Percentiles rank a stretch among this genome's conserved stretches.
phyloP scores from a whole-genome alignment of 2,329 filamentous ascomycete species.

The Zymoseptoria pseudotritici region DNA sequence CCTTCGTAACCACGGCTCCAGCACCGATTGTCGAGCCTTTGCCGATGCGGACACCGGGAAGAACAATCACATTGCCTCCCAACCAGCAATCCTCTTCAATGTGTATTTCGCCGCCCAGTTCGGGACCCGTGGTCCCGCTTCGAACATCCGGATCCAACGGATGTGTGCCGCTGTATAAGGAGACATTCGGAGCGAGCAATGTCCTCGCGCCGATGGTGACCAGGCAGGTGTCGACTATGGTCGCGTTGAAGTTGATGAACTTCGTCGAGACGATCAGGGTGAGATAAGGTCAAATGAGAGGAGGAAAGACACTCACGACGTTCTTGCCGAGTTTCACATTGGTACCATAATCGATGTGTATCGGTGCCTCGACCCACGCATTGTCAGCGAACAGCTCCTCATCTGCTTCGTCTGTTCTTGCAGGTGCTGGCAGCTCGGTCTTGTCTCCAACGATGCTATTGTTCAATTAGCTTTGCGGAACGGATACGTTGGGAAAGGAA shows the following conservation, averaged over 20 bases:
- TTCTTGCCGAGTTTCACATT: conserved; percentile 64
- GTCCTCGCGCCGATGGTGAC: conserved; percentile 72
- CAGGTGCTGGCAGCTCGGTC: conserved; percentile 54
- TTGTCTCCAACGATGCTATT: conserved; percentile 56
- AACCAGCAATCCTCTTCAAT: conserved; percentile 80
- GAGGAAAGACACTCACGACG: conserved; percentile 33
- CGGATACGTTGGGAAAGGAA: not conserved
- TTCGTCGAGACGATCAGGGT: not conserved
- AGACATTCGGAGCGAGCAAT: conserved; percentile 70
- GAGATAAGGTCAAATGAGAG: not conserved
- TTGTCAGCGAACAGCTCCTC: conserved; percentile 56
- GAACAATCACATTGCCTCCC: conserved; percentile 61
- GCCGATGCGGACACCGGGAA: conserved; percentile 73
- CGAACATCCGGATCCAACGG: conserved; percentile 67
- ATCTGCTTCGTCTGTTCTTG: conserved; percentile 54
- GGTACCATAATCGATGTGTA: conserved; percentile 69
- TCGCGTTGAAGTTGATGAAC: conserved; percentile 69
- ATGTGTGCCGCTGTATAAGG: conserved; percentile 67
- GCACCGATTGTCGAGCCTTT: conserved; percentile 68
- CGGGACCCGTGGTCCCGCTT: conserved; percentile 68
- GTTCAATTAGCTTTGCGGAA: not conserved
- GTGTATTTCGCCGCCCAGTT: conserved; percentile 63
- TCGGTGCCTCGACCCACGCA: conserved; percentile 62
- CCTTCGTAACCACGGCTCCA: conserved; percentile 74
- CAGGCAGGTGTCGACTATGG: conserved; percentile 67